phyloP scores from a whole-genome alignment of 495 filamentous ascomycete genomes.

The Aspergillus panamensis region DNA sequence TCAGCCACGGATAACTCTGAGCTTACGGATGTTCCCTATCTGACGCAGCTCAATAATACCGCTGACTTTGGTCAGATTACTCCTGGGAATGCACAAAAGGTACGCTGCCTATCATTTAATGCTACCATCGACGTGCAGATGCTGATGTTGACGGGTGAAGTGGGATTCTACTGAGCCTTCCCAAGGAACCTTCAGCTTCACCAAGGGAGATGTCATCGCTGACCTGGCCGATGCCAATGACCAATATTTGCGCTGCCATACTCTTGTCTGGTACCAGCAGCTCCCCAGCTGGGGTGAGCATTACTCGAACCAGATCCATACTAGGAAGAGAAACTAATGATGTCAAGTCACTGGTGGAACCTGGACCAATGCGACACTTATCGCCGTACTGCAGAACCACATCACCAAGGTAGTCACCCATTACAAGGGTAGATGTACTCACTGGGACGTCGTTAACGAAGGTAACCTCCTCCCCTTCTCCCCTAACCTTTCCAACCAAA shows the following conservation, averaged over 20 bases:
- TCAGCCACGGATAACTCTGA: slow-evolving; percentile 55
- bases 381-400: slow-evolving; percentile 48
- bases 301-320: not conserved
- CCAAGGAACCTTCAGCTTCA: slow-evolving; percentile 8
- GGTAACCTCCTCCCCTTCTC: slow-evolving; percentile 18
- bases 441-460: slow-evolving; percentile 45
- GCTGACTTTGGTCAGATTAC: slow-evolving; percentile 58
- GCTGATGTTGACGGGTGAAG: slow-evolving; percentile 17
- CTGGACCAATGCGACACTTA: slow-evolving; percentile 52
- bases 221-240: slow-evolving; percentile 12
- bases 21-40: slow-evolving; percentile 49
- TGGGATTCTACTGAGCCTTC: slow-evolving; percentile 31
- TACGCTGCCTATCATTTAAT: not conserved
- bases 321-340: slow-evolving; percentile 5
- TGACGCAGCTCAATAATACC: slow-evolving; percentile 41
- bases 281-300: slow-evolving; percentile 49
- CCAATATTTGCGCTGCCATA: slow-evolving; percentile 11
- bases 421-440: slow-evolving; percentile 53
- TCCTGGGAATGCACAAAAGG: slow-evolving; percentile 58
- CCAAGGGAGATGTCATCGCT: slow-evolving; percentile 5
- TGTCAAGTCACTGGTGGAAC: slow-evolving; percentile 46
- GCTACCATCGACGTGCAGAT: not conserved
- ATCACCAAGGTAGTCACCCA: slow-evolving; percentile 52
- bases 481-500: not conserved
- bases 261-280: slow-evolving; percentile 1